A percentile compares a stretch with the other conserved stretches of the same genome.
Evolutionary conservation across 768 basidiomycete genomes (phyloP).

Genomic region (Macrolepiota dolichaula): DNA sequence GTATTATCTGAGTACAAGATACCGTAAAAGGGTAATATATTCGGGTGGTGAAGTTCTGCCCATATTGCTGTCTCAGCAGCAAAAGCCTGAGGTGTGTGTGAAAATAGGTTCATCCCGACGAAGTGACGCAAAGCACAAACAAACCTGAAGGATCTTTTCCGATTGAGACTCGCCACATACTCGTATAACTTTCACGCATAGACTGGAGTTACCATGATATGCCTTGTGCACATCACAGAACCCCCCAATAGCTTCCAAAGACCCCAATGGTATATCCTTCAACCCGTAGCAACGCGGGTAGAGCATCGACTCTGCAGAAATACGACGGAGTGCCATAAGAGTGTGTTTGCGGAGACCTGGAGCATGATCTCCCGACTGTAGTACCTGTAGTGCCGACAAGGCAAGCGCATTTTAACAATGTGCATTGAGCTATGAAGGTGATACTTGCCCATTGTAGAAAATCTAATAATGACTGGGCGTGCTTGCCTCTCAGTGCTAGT

Average conservation of each 20-base stretch:
- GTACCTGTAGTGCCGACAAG: neutral
- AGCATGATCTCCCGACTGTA: neutral
- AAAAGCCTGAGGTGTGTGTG: slow-evolving; percentile 8
- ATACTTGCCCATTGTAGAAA: neutral
- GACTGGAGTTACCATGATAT: slow-evolving; percentile 8
- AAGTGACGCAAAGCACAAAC: neutral
- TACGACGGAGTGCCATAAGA: neutral
- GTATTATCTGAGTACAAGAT: neutral
- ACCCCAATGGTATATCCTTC: slow-evolving; percentile 12
- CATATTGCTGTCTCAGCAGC: neutral
- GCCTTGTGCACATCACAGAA: slow-evolving; percentile 28
- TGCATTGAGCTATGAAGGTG: neutral
- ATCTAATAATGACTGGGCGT: neutral
- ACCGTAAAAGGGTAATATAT: slow-evolving; percentile 1
- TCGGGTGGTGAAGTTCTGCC: slow-evolving; percentile 4
- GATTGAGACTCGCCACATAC: slow-evolving; percentile 18
- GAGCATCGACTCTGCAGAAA: slow-evolving; percentile 22
- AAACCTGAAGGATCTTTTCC: slow-evolving; percentile 20
- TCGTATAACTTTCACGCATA: slow-evolving; percentile 17
- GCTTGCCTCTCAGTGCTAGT: neutral
- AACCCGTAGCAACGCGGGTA: slow-evolving; percentile 25
- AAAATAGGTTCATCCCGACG: slow-evolving; percentile 16
- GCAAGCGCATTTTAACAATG: neutral
- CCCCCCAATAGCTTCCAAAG: slow-evolving; percentile 17
- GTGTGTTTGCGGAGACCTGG: neutral